These are phyloP conservation scores for Aciculoconidium aculeatum DNA, from an alignment of 805 yeast species.

Conservation along the genomic window DNA sequence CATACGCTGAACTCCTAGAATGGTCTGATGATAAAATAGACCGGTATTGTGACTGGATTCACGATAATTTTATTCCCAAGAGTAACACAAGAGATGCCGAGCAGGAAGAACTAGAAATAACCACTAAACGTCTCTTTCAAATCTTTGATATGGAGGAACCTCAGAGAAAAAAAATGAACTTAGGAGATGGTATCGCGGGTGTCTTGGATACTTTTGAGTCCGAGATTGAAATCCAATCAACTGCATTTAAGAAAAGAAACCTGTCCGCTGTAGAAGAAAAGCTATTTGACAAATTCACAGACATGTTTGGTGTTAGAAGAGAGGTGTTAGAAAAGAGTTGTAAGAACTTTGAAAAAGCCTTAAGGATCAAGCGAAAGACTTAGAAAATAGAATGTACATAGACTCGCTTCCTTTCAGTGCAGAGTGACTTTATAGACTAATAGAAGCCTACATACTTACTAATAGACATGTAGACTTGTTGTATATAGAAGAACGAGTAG, in stretches of 20 bases:
- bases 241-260: not conserved
- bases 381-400: too few relatives aligned
- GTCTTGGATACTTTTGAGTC: constrained; percentile 1
- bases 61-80: constrained; percentile 25
- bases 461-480: too few relatives aligned
- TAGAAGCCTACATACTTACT: too few relatives aligned
- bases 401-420: too few relatives aligned
- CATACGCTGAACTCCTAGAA: constrained; percentile 26
- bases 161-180: not conserved
- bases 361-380: too few relatives aligned
- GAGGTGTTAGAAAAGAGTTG: constrained; percentile 4
- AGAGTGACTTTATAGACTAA: too few relatives aligned
- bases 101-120: constrained; percentile 16
- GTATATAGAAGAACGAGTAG: too few relatives aligned
- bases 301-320: constrained; percentile 4
- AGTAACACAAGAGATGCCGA: constrained; percentile 10
- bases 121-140: constrained; percentile 26
- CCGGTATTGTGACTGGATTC: constrained; percentile 48
- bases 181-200: not conserved
- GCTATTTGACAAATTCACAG: constrained; percentile 1
- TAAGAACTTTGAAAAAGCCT: constrained; percentile 1
- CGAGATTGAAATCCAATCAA: not conserved
- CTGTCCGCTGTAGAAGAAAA: constrained; percentile 1
- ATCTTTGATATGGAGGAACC: constrained; percentile 22
- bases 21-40: constrained; percentile 46